Evolutionary conservation across 768 basidiomycete genomes (phyloP), one percentile per base, ranked within the genome.

Genomic region (Suillus variegatus): DNA sequence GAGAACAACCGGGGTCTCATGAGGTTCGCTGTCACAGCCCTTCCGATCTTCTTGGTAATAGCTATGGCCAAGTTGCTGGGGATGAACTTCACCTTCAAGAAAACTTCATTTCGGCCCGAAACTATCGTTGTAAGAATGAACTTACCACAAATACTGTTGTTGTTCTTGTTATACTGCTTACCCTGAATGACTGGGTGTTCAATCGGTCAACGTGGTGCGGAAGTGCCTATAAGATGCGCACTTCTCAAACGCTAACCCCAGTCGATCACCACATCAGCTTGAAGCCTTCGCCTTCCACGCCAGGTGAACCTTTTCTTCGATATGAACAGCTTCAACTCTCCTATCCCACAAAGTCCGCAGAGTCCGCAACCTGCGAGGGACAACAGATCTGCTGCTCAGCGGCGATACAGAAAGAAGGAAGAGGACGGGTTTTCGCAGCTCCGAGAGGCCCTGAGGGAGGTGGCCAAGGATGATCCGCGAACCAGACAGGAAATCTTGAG

Each of bases 351-450:
- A 18, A 43, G 6, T 10, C 3, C 25, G 18, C 58, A 60, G 16
- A 60, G 10, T 18, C 41, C 25, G 25, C 58, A 28, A 18, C 28
- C 58, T 12, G 40, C 18, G 12, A 60, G 28, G n/a, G 40, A 28
- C 5, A 43, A 43, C 41, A 60, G 28, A 60, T 28, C 25, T 13
- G 58, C 58, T 43, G 58, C 58, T 41, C 58, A 60, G 13, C 40
- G 40, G 1, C 58, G 58, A 28, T 60, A 60, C 58, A 60, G 58
- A 18, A 60, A 60, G 58, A 60, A 60, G 18, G 58, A 60, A 20
- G 58, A 41, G 18, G 18, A 60, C 6, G 58, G 40, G 0, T 60
- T 60, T 28, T 43, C 43, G 18, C 58, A 43, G 12, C 18, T 60
- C 18, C 58, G 58, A 7, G 40, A 60, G 18, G 58, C 25, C 40